Evolutionary conservation across 305 asterid genomes (phyloP), one percentile per base, ranked within the genome.

Genomic region (Fraxinus baroniana): DNA sequence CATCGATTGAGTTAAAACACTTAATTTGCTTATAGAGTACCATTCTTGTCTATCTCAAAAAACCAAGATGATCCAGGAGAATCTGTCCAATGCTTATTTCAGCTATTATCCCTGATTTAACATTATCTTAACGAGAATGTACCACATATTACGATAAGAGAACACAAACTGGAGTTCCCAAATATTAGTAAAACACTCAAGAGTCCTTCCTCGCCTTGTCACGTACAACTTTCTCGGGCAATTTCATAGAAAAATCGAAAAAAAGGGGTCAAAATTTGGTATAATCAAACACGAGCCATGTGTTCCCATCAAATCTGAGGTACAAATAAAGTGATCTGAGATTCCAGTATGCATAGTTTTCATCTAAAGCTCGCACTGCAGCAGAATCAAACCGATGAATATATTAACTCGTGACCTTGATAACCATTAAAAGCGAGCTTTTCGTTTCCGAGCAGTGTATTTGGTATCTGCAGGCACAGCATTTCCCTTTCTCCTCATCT

Each of bases 361-460:
- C 75, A 68, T 68, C 37, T 68, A 68, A 30, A 68, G 36, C 75
- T 68, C 17, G 20, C 37, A 70, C 12, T 2, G 75, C 75, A 70
- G 75, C 30, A 70, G 22, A 70, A 70, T 70, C 75, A 15, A n/a
- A 70, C 75, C 0, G 4, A 0, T 4, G 75, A 64, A 64, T 64
- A 64, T 24, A 64, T 70, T 30, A 70, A 26, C 39, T 30, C 1
- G 77, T 36, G 46, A 72, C 12, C 41, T 15, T 33, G 26, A 73
- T 18, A 76, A 60, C 44, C 55, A 82, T 89, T 89, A 94, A 85
- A 94, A 93, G 0, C 93, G 97, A 78, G 91, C 87, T 89, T 94
- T 93, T 79, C 97, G 81, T 85, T 94, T 93, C 30, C 94, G 91
- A 12, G 87, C 98, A 8, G 97, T 92, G 88, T 89, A 94, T 78